Conservation (phyloP, 768 basidiomycete species). For the Leccinum ochraceum region DNA sequence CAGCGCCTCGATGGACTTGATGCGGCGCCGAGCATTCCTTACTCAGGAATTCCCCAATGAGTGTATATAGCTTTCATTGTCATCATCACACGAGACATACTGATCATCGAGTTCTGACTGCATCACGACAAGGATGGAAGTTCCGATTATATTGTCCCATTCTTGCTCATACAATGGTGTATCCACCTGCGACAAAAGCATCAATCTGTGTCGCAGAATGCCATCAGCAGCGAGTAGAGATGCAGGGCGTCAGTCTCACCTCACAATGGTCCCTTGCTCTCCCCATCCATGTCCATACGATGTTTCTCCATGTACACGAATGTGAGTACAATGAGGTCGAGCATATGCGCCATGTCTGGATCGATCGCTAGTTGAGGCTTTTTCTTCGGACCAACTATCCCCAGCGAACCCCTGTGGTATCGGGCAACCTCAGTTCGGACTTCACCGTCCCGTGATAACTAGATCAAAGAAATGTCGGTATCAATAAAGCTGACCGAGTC, state of each 20-base stretch:
- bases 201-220: background rate
- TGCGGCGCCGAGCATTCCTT: background rate
- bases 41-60: background rate
- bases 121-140: background rate
- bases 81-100: background rate
- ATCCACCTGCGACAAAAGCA: constrained; percentile 12
- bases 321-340: constrained; percentile 31
- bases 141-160: background rate
- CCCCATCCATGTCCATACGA: constrained; percentile 26
- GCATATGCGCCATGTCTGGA: constrained; percentile 23
- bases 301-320: constrained; percentile 37
- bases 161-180: constrained; percentile 1
- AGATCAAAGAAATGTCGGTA: background rate
- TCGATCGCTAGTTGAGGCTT: constrained; percentile 23
- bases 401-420: constrained; percentile 20
- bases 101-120: background rate
- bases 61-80: background rate
- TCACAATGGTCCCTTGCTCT: constrained; percentile 1
- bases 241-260: background rate
- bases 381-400: constrained; percentile 21
- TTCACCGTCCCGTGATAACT: constrained; percentile 24
- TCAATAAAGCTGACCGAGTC: background rate
- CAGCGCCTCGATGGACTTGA: background rate
- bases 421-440: constrained; percentile 20
- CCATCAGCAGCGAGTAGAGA: constrained; percentile 4